Base-by-base conservation (phyloP, 2,329 filamentous ascomycete species). In the Neoscytalidium dimidiatum region DNA sequence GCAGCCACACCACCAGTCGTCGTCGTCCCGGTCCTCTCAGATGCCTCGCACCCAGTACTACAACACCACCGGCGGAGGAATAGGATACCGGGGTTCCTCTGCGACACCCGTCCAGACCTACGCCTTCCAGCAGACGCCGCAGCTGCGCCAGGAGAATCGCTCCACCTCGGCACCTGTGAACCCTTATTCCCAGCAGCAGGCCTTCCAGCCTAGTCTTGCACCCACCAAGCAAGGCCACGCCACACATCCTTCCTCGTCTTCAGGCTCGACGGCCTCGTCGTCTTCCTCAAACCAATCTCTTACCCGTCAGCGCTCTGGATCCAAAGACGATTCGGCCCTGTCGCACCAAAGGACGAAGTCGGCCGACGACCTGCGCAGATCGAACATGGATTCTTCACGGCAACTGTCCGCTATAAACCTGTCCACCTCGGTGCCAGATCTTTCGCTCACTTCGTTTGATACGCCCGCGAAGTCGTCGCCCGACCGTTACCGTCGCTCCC, bases 401-500 rank as follows among this genome's bases (percentile, higher is more conserved):
- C 80, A 81, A 61, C 69, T 81, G 58, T 81, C 83, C 43, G 77
- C 81, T 41, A 82, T 83, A 69, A 82, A 83, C 64, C 73, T 86
- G 14, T 83, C 83, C 46, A 79, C 81, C 48, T 77, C 79, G 53
- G 77, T 83, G 28, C 84, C 86, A 56, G 85, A 85, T 79, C 68
- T 88, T 75, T 78, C 83, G 70, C 72, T 89, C 79, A 77, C 80
- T 29, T 69, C 80, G n/a, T 81, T 84, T 61, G 84, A 88, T 46
- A 82, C 84, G 3, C 82, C 86, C 23, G 78, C 82, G 51, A 93
- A 92, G 72, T 82, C 88, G 23, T 88, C 91, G 1, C 92, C 92
- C 1, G 93, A 97, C 75, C 88, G 94, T 66, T 97, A 97, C 75
- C 86, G 93, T 71, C 89, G 93, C 66, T 83, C 23, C 19, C 44